These are phyloP conservation scores for Boletus chippewaensis DNA, from an alignment of 1,284 basidiomycete species.

Conservation along the genomic window DNA sequence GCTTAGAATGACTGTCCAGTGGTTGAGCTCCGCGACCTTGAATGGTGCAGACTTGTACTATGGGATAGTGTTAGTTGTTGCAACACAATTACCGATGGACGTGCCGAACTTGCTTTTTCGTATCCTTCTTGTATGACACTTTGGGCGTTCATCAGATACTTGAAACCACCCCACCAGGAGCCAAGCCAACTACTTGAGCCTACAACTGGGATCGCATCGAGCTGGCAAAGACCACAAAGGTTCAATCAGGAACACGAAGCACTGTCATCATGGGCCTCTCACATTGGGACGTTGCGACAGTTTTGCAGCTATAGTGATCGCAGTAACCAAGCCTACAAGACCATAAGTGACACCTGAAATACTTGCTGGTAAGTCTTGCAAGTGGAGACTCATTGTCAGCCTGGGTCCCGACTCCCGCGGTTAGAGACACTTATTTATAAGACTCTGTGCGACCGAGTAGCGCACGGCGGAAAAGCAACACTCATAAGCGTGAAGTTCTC, in stretches of 20 bases:
- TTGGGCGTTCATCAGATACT: slow-evolving; percentile 1
- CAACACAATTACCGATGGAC: too few relatives aligned
- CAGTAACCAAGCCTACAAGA: neutral
- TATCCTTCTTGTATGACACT: slow-evolving; percentile 21
- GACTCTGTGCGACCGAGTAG: too few relatives aligned
- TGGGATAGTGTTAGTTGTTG: neutral
- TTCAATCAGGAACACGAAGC: neutral
- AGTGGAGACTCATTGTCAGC: neutral
- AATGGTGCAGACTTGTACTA: slow-evolving; percentile 30
- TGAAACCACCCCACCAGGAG: slow-evolving; percentile 17
- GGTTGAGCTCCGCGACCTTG: slow-evolving; percentile 35
- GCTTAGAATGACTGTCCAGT: slow-evolving; percentile 39
- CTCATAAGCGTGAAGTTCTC: too few relatives aligned
- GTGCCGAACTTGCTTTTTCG: slow-evolving; percentile 3
- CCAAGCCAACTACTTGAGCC: slow-evolving; percentile 14
- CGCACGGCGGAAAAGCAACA: too few relatives aligned
- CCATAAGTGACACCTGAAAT: neutral
- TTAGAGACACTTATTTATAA: too few relatives aligned
- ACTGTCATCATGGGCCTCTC: neutral
- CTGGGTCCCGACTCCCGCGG: too few relatives aligned
- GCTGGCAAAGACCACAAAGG: neutral
- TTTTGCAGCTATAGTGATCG: neutral
- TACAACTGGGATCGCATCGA: slow-evolving; percentile 15
- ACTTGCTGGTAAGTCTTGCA: neutral
- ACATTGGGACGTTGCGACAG: neutral